These are phyloP conservation scores for Fusarium redolens DNA, from an alignment of 2,329 filamentous ascomycete species.

Conservation along the genomic window DNA sequence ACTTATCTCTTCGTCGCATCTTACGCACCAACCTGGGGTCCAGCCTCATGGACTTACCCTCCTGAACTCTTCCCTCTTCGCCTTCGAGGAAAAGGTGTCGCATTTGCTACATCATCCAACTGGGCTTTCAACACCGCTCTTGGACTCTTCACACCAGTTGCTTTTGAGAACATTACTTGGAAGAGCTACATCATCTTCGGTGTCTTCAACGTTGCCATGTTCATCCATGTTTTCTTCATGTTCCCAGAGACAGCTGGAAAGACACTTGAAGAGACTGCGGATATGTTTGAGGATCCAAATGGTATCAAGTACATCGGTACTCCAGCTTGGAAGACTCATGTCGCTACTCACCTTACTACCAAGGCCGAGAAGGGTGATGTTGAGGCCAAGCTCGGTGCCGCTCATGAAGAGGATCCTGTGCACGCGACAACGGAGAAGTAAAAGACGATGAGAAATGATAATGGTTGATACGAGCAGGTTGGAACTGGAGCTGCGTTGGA, in stretches of 20 bases:
- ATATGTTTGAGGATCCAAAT: conserved; percentile 45
- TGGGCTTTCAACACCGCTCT: conserved; percentile 56
- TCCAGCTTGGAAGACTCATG: conserved; percentile 37
- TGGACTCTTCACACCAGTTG: conserved; percentile 48
- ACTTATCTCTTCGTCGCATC: conserved; percentile 73
- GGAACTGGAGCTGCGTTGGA: not conserved
- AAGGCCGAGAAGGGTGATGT: conserved; percentile 38
- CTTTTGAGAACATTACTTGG: conserved; percentile 43
- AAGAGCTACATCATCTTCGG: conserved; percentile 39
- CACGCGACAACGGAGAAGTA: conserved; percentile 3
- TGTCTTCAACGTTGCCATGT: conserved; percentile 37
- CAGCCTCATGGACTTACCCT: conserved; percentile 66
- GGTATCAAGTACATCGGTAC: conserved; percentile 38
- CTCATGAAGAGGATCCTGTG: conserved; percentile 4
- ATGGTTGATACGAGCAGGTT: not conserved
- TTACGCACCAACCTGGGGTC: conserved; percentile 59
- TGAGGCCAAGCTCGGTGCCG: conserved; percentile 29
- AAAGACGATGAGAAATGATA: not conserved
- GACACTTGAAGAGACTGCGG: conserved; percentile 72
- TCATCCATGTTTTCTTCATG: conserved; percentile 53
- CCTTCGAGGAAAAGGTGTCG: conserved; percentile 63
- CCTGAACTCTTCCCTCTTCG: conserved; percentile 65
- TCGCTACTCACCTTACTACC: conserved; percentile 7
- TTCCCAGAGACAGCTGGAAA: conserved; percentile 60
- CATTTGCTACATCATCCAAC: conserved; percentile 59